A percentile compares a stretch with the other conserved stretches of the same genome.
Evolutionary conservation across 2,329 filamentous ascomycete genomes (phyloP).

Genomic region (Phaeosphaeriaceae sp.): DNA sequence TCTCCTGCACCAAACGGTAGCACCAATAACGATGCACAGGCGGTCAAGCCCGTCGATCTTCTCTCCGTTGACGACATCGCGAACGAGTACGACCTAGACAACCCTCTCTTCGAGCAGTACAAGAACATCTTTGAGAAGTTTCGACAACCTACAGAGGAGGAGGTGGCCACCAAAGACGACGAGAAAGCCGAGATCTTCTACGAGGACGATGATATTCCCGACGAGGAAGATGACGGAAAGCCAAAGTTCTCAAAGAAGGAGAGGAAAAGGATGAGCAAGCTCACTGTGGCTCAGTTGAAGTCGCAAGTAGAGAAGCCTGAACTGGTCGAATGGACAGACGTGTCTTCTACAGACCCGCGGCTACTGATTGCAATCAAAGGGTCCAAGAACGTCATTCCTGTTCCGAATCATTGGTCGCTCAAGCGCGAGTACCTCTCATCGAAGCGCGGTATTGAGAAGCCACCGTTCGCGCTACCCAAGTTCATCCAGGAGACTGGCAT

Average conservation of each 20-base stretch:
- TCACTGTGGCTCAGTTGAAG: conserved; percentile 95
- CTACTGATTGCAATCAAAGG: conserved; percentile 94
- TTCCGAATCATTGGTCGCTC: conserved; percentile 91
- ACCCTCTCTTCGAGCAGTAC: conserved; percentile 84
- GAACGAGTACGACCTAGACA: conserved; percentile 66
- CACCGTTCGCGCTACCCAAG: conserved; percentile 88
- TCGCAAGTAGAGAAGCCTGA: conserved; percentile 89
- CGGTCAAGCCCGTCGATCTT: conserved; percentile 56
- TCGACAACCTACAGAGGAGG: conserved; percentile 61
- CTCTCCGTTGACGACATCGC: conserved; percentile 43
- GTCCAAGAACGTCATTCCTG: conserved; percentile 92
- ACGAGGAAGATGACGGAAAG: conserved; percentile 71
- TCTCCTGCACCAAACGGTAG: conserved; percentile 42
- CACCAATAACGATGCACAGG: conserved; percentile 43
- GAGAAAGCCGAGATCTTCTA: conserved; percentile 88
- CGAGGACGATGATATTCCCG: conserved; percentile 83
- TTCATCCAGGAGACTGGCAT: conserved; percentile 99
- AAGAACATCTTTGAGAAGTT: conserved; percentile 85
- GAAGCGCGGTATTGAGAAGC: conserved; percentile 95
- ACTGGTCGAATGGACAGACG: conserved; percentile 97
- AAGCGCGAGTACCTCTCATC: conserved; percentile 98
- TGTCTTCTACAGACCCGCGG: conserved; percentile 85
- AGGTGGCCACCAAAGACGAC: conserved; percentile 56
- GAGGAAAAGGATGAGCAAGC: conserved; percentile 86
- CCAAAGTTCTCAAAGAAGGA: conserved; percentile 92